phyloP scores from a whole-genome alignment of 2,329 filamentous ascomycete genomes.

The Colletotrichum viniferum region DNA sequence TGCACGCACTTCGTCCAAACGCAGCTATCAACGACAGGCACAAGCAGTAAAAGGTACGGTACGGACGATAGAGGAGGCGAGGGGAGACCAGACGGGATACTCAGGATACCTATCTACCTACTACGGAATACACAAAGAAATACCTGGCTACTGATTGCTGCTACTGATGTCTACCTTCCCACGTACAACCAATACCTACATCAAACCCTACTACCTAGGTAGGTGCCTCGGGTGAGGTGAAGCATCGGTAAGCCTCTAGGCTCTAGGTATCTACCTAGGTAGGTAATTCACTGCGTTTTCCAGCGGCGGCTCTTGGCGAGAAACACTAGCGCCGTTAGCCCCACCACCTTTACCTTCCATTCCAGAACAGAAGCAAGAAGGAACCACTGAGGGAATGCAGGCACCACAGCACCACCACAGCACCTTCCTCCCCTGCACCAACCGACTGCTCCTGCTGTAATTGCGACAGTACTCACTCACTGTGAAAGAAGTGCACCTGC shows the following conservation, averaged over 20 bases:
- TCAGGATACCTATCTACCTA: not conserved
- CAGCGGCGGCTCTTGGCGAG: conserved; percentile 9
- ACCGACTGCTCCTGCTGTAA: not conserved
- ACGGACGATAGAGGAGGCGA: not conserved
- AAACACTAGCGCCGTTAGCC: not conserved
- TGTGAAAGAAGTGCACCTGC: not conserved
- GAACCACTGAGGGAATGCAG: not conserved
- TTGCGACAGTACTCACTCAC: not conserved
- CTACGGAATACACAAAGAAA: not conserved
- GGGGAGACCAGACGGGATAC: not conserved
- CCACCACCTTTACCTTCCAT: not conserved
- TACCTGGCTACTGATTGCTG: not conserved
- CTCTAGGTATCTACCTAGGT: too few relatives aligned
- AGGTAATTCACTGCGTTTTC: not conserved
- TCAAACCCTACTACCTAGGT: not conserved
- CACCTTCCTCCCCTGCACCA: not conserved
- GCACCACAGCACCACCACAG: not conserved
- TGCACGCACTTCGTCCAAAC: conserved; percentile 13
- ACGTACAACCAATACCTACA: not conserved
- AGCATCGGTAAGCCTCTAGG: not conserved
- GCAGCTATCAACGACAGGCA: not conserved
- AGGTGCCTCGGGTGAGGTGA: not conserved
- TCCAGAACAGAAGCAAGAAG: conserved; percentile 20
- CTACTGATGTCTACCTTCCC: not conserved
- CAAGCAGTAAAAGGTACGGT: not conserved